Conservation (phyloP, 805 yeast genomes). For the Lachancea sp. region DNA sequence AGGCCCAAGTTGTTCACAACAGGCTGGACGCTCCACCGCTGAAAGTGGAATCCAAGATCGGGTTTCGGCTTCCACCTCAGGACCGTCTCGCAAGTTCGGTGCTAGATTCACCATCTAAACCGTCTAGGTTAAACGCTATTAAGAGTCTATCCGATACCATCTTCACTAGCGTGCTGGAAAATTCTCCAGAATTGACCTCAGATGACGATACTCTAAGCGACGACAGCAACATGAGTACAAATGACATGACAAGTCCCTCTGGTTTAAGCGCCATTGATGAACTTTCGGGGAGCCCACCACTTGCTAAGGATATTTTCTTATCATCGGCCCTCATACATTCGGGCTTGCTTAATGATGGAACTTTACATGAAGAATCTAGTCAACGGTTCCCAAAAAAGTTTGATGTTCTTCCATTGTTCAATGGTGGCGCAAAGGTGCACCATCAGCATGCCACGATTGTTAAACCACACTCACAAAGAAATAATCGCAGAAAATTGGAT, state of each 20-base stretch:
- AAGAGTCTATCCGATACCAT: neutral
- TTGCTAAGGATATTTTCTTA: constrained; percentile 1
- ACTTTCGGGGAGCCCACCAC: neutral
- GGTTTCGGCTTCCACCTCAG: constrained; percentile 2
- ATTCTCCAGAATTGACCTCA: constrained; percentile 3
- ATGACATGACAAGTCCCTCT: constrained; percentile 3
- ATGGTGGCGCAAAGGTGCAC: neutral
- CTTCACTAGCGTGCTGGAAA: neutral
- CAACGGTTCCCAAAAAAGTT: neutral
- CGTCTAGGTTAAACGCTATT: neutral
- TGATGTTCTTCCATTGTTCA: constrained; percentile 2
- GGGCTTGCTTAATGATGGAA: constrained; percentile 1
- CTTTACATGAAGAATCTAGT: constrained; percentile 3
- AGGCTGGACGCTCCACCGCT: constrained; percentile 5
- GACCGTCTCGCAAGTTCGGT: neutral
- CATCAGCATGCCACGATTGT: neutral
- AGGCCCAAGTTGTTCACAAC: constrained; percentile 2
- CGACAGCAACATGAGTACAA: constrained; percentile 4
- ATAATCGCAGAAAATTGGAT: neutral
- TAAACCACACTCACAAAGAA: neutral
- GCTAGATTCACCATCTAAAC: constrained; percentile 7
- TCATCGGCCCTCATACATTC: constrained; percentile 5
- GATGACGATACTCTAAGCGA: constrained; percentile 10
- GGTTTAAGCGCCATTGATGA: neutral
- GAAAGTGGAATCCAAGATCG: constrained; percentile 1